Conservation (phyloP, 208 protist genomes). For the Leishmania tropica region DNA sequence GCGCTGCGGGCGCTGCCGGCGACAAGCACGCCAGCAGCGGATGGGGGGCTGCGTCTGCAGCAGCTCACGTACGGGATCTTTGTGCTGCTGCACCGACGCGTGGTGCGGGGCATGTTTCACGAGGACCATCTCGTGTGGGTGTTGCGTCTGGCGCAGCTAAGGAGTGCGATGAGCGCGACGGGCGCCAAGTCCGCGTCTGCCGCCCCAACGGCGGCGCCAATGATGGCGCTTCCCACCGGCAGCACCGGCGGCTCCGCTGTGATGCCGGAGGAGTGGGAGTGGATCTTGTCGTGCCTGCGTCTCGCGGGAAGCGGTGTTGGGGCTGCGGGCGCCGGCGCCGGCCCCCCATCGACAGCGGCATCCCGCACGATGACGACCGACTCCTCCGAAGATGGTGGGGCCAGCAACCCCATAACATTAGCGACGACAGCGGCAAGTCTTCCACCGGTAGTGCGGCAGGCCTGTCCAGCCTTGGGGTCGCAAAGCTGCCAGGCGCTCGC, state of each 20-base stretch:
- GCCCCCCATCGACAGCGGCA: background rate
- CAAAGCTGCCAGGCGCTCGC: constrained; percentile 46
- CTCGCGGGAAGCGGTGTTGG: background rate
- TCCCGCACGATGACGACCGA: background rate
- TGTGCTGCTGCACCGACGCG: constrained; percentile 69
- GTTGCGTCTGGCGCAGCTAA: constrained; percentile 93
- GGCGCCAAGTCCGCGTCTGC: background rate
- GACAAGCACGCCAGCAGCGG: constrained; percentile 5
- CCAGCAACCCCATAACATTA: background rate
- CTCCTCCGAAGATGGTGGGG: background rate
- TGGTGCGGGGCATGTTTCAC: constrained; percentile 93
- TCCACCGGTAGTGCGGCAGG: constrained; percentile 36
- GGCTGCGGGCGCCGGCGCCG: background rate
- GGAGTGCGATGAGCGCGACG: constrained; percentile 53
- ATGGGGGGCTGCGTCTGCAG: constrained; percentile 26
- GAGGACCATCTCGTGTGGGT: constrained; percentile 95
- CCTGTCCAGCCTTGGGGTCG: constrained; percentile 28
- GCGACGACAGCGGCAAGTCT: background rate
- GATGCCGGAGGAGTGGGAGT: constrained; percentile 73
- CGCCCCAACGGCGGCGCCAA: background rate
- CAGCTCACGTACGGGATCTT: constrained; percentile 71
- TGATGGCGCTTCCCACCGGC: background rate
- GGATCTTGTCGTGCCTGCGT: constrained; percentile 34
- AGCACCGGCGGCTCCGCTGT: constrained; percentile 31
- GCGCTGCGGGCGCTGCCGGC: constrained; percentile 70